Conservation (phyloP, 306 rosid species). For the Leucaena leucocephala region DNA sequence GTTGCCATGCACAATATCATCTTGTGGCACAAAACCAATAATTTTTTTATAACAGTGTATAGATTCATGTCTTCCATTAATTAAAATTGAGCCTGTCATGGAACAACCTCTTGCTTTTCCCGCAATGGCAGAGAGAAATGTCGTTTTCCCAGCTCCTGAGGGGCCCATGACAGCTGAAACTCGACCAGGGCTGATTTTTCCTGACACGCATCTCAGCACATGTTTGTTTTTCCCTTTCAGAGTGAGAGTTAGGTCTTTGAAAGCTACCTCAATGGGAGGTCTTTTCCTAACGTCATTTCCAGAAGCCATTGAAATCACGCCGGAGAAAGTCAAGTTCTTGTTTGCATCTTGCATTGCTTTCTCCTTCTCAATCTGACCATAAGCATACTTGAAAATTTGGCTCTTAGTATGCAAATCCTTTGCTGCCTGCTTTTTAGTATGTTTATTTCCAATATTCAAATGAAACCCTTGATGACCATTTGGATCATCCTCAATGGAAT, state of each 20-base stretch:
- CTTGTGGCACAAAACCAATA: constrained; percentile 87
- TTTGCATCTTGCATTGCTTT: constrained; percentile 77
- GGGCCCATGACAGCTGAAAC: constrained; percentile 93
- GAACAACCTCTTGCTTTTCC: constrained; percentile 76
- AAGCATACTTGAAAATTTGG: constrained; percentile 85
- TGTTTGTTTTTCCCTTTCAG: constrained; percentile 67
- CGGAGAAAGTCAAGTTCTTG: constrained; percentile 75
- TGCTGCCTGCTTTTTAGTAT: constrained; percentile 62
- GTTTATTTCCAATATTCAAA: constrained; percentile 70
- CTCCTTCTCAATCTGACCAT: constrained; percentile 83
- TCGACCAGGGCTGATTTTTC: constrained; percentile 77
- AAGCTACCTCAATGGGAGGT: constrained; percentile 75
- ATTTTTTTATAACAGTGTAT: constrained; percentile 69
- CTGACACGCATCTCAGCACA: constrained; percentile 67
- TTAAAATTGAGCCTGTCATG: constrained; percentile 61
- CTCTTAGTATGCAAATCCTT: constrained; percentile 70
- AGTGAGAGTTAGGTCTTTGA: constrained; percentile 75
- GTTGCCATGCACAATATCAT: constrained; percentile 89
- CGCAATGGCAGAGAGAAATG: constrained; percentile 79
- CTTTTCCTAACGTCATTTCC: constrained; percentile 57
- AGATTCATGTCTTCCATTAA: constrained; percentile 72
- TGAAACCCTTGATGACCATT: constrained; percentile 60
- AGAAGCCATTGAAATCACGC: constrained; percentile 75
- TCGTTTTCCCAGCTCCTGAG: constrained; percentile 89
- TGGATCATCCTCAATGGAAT: constrained; percentile 58